phyloP scores from a whole-genome alignment of 441 rosid species.

The Gossypium gossypioides region DNA sequence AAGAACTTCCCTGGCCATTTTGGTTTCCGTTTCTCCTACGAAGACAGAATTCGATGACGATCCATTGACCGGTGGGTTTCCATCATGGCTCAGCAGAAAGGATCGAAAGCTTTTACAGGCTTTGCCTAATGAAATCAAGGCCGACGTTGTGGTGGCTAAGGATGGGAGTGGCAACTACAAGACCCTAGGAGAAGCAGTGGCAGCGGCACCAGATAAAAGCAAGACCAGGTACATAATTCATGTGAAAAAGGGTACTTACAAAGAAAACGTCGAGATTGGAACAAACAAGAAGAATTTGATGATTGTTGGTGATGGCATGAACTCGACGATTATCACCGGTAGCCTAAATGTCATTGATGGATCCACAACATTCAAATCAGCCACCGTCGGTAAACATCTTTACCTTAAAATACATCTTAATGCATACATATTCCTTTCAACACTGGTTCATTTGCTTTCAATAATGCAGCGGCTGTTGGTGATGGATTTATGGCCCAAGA shows the following conservation, averaged over 20 bases:
- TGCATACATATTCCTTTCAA: no score
- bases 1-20: constrained; percentile 39
- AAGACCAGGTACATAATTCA: constrained; percentile 42
- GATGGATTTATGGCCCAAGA: constrained; percentile 80
- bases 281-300: constrained; percentile 40
- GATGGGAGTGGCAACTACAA: constrained; percentile 58
- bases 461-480: constrained; percentile 40
- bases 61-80: constrained; percentile 23
- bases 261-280: constrained; percentile 44
- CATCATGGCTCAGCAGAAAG: constrained; percentile 40
- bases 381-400: constrained; percentile 41
- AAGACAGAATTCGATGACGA: constrained; percentile 12
- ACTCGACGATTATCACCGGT: constrained; percentile 40
- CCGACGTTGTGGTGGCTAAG: constrained; percentile 46
- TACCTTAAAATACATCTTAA: no score
- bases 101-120: constrained; percentile 41
- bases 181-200: constrained; percentile 46
- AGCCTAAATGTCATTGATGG: constrained; percentile 42
- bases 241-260: constrained; percentile 54
- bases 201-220: constrained; percentile 40
- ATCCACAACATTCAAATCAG: constrained; percentile 44
- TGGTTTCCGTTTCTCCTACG: constrained; percentile 27
- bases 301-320: constrained; percentile 52
- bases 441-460: no score
- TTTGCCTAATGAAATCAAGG: constrained; percentile 24